Percentiles rank a stretch among this genome's conserved stretches.
Evolutionary conservation across 1,139 yeast species (phyloP).

Genomic region (Suhomyces panamericanus): DNA sequence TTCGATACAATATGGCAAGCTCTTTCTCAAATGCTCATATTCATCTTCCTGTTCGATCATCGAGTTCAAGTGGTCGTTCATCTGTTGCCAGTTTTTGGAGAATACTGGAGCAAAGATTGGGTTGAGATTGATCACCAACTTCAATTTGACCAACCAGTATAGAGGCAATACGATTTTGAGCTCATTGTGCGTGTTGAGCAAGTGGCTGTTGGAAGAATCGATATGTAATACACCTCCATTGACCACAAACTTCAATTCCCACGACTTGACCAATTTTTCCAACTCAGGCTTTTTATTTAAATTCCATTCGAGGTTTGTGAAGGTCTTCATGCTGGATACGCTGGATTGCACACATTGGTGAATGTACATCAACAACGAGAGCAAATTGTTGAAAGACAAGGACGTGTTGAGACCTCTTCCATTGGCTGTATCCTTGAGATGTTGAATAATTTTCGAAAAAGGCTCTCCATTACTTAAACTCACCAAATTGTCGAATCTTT

Average conservation of each 20-base stretch:
- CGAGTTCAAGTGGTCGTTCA: slow-evolving; percentile 52
- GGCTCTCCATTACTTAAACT: slow-evolving; percentile 59
- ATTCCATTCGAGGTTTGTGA: slow-evolving; percentile 53
- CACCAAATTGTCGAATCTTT: slow-evolving; percentile 37
- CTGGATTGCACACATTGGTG: slow-evolving; percentile 68
- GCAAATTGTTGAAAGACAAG: slow-evolving; percentile 53
- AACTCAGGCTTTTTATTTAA: slow-evolving; percentile 57
- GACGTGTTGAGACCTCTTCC: not conserved
- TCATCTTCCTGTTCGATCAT: slow-evolving; percentile 42
- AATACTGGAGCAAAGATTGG: slow-evolving; percentile 59
- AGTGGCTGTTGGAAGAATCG: slow-evolving; percentile 50
- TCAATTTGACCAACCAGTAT: slow-evolving; percentile 60
- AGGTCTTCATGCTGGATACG: slow-evolving; percentile 30
- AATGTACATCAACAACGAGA: slow-evolving; percentile 67
- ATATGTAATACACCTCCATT: slow-evolving; percentile 63
- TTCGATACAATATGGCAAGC: slow-evolving; percentile 56
- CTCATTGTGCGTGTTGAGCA: slow-evolving; percentile 53
- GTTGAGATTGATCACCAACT: slow-evolving; percentile 58
- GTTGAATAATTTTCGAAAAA: slow-evolving; percentile 50
- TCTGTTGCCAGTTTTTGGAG: slow-evolving; percentile 61
- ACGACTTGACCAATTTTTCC: slow-evolving; percentile 53
- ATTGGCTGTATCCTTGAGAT: slow-evolving; percentile 30
- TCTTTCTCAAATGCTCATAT: slow-evolving; percentile 55
- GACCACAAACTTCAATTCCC: slow-evolving; percentile 63
- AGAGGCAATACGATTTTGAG: slow-evolving; percentile 65